Percentiles rank a stretch among this genome's conserved stretches.
Conservation (phyloP, 1,284 basidiomycete genomes). For the Chiua sp. region DNA sequence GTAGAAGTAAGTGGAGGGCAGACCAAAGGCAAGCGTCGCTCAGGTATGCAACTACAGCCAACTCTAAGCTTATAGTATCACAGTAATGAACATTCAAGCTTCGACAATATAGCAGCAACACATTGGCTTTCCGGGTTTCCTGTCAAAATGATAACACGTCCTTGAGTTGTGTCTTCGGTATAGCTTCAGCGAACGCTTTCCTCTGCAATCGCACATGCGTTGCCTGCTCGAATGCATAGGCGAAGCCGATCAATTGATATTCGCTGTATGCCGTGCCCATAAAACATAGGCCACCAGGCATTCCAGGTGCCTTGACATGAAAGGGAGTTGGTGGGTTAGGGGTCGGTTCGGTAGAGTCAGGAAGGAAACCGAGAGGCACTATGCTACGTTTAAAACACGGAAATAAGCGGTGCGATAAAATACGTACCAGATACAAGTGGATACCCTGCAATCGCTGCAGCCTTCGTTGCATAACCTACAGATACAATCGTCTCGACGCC, state of each 20-base stretch:
- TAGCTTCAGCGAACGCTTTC: slow-evolving; percentile 26
- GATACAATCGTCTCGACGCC: neutral
- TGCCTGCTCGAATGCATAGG: slow-evolving; percentile 61
- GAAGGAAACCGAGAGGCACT: slow-evolving; percentile 56
- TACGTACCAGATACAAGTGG: slow-evolving; percentile 31
- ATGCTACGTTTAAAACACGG: neutral
- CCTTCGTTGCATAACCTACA: slow-evolving; percentile 19
- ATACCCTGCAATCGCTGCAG: slow-evolving; percentile 32
- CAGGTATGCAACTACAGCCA: too few species aligned
- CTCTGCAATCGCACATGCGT: slow-evolving; percentile 49
- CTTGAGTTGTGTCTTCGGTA: slow-evolving; percentile 30
- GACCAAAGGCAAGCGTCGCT: too few species aligned
- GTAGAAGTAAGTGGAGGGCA: too few species aligned
- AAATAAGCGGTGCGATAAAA: neutral
- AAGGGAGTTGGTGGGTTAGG: slow-evolving; percentile 39
- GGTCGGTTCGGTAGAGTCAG: slow-evolving; percentile 32
- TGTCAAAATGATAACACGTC: slow-evolving; percentile 20
- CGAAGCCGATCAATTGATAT: slow-evolving; percentile 50
- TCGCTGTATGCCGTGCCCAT: slow-evolving; percentile 58
- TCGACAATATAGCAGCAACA: too few species aligned
- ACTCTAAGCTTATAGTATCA: too few species aligned
- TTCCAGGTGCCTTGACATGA: slow-evolving; percentile 40
- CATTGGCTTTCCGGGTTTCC: neutral
- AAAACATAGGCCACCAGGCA: slow-evolving; percentile 57
- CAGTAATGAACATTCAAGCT: too few species aligned